Evolutionary conservation across 768 basidiomycete genomes (phyloP), one percentile per base, ranked within the genome.

Genomic region (Scleroderma bovista): DNA sequence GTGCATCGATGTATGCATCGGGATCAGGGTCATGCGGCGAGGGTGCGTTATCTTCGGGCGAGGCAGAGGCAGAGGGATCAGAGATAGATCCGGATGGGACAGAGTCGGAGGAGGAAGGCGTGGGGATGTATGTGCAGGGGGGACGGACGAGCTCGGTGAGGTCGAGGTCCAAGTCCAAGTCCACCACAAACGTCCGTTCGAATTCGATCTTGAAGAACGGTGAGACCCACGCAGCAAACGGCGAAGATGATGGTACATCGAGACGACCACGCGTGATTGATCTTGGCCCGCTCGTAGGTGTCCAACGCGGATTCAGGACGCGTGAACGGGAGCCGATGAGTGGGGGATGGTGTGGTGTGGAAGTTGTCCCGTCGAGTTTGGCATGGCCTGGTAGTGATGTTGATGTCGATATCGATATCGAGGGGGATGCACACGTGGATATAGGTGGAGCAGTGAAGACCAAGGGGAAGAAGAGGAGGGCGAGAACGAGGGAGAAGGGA

Each of bases 281-380:
- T 60, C 58, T 87, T 1, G 86, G 86, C 13, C 86, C 86, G 6
- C 66, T 88, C 24, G 67, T 88, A 0, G 86, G 83, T 13, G 58
- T 62, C 22, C 69, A 76, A 52, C 68, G 86, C 4, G 84, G 86
- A 2, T 84, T 87, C 54, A 69, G 73, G 57, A 83, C 85, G 19
- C 64, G 75, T 40, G 85, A 85, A 62, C 69, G 72, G 56, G 68
- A 76, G 2, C 77, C 77, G 7, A 70, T 69, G 48, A 76, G 75
- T 37, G 81, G 85, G 1, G 85, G 86, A 3, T 73, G 86, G 68
- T 73, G 76, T 19, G 83, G 83, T 0, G 75, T 84, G 23, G 82
- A 83, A 69, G 74, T 84, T 66, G 70, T 76, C 11, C 60, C 70
- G 5, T 60, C 60, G 20, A 58, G 64, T 48, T 48, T 64, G 13